These are phyloP conservation scores for Neurospora sp. DNA, from an alignment of 2,329 filamentous ascomycete species.

Conservation along the genomic window DNA sequence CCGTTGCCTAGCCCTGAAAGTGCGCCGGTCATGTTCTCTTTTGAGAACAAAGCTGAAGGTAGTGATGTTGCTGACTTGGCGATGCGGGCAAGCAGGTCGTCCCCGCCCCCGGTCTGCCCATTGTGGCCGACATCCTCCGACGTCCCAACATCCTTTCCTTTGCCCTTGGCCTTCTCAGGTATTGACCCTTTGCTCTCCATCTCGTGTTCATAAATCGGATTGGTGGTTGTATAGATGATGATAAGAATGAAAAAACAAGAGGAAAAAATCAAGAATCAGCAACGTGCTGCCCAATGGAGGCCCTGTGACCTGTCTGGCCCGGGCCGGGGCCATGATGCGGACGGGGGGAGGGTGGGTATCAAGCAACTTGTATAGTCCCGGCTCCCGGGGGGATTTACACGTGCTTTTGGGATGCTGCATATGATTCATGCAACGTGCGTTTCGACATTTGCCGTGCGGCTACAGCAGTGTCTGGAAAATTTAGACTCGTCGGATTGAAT, in stretches of 20 bases:
- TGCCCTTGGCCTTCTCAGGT: not conserved
- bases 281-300: not conserved
- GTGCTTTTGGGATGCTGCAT: not conserved
- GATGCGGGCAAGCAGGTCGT: conserved; percentile 17
- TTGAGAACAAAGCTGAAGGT: conserved; percentile 15
- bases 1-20: conserved; percentile 7
- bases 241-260: not conserved
- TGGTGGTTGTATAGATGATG: not conserved
- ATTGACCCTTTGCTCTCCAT: conserved; percentile 8
- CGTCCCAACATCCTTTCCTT: not conserved
- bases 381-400: not conserved
- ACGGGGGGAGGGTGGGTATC: not conserved
- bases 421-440: not conserved
- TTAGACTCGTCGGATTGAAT: not conserved
- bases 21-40: conserved; percentile 11
- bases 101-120: not conserved
- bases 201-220: not conserved
- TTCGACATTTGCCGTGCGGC: not conserved
- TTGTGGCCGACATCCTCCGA: not conserved
- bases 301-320: not conserved
- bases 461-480: not conserved
- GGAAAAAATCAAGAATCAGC: not conserved
- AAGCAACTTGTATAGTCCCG: not conserved
- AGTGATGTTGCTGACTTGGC: conserved; percentile 20
- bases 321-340: not conserved